Evolutionary conservation across 106 monocot genomes (phyloP).

Genomic region (Allium fistulosum): DNA sequence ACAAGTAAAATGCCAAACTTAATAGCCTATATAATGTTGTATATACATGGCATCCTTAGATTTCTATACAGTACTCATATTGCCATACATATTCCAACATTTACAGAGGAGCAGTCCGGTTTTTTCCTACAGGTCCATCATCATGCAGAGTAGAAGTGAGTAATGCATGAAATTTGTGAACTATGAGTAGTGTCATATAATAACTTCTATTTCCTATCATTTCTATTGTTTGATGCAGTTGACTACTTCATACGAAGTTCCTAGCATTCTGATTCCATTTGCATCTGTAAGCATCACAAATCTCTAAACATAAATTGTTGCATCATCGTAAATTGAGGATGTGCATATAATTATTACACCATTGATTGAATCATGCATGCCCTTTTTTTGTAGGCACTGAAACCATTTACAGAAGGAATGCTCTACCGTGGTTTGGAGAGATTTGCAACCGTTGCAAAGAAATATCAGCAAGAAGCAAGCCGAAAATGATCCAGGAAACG

Average conservation of each 20-base stretch:
- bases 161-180: background rate
- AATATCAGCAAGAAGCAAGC: constrained; percentile 23
- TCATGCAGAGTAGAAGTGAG: constrained; percentile 65
- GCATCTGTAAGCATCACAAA: constrained; percentile 42
- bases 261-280: constrained; percentile 50
- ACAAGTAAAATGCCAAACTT: constrained; percentile 23
- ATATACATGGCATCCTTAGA: background rate
- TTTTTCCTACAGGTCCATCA: constrained; percentile 58
- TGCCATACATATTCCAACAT: background rate
- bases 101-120: constrained; percentile 66
- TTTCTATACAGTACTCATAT: too few species aligned
- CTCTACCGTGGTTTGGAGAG: constrained; percentile 56
- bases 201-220: background rate
- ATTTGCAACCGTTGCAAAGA: constrained; percentile 44
- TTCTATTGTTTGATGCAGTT: constrained; percentile 32
- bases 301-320: too few species aligned
- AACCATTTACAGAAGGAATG: constrained; percentile 64
- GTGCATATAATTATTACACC: too few species aligned
- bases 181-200: background rate
- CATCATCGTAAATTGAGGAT: too few species aligned
- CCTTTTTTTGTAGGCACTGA: constrained; percentile 52
- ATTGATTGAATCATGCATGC: background rate
- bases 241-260: constrained; percentile 64
- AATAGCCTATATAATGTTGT: background rate
- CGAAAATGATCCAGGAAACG: constrained; percentile 5